These are phyloP conservation scores for Cyanophora paradoxa DNA, from an alignment of 78 protist species.

Conservation along the genomic window DNA sequence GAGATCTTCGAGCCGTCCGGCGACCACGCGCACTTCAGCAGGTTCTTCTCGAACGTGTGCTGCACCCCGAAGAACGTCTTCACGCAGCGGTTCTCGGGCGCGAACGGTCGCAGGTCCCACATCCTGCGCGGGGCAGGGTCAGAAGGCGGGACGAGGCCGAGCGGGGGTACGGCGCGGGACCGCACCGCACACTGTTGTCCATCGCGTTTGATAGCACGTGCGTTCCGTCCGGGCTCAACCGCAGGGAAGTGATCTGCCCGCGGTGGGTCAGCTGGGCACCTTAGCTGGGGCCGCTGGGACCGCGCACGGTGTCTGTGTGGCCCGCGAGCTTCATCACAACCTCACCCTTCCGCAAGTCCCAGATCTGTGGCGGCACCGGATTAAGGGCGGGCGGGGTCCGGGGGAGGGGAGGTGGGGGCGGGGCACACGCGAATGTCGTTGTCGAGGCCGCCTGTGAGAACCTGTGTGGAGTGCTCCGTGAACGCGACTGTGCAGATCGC, in stretches of 20 bases:
- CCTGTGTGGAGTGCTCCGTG: background rate
- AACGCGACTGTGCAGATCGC: background rate
- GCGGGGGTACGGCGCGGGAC: background rate
- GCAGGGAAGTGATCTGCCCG: too few species aligned
- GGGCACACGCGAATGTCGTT: conserved; percentile 44
- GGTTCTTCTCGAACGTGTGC: conserved; percentile 66
- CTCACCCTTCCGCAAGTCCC: conserved; percentile 55
- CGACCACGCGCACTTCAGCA: conserved; percentile 64
- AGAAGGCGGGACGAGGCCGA: too few species aligned
- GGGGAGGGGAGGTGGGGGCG: background rate
- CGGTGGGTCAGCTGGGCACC: too few species aligned
- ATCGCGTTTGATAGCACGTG: conserved; percentile 60
- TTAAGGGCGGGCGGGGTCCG: background rate
- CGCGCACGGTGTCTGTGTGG: conserved; percentile 70
- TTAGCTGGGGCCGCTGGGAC: too few species aligned
- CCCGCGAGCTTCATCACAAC: conserved; percentile 34
- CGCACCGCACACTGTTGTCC: conserved; percentile 52
- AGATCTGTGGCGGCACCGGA: conserved; percentile 20
- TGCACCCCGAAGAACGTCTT: conserved; percentile 28
- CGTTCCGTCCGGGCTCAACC: conserved; percentile 57
- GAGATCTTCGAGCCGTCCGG: conserved; percentile 55
- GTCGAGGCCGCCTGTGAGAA: conserved; percentile 55
- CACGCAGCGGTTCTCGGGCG: conserved; percentile 43
- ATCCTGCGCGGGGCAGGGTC: conserved; percentile 15
- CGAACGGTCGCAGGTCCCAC: conserved; percentile 58